Evolutionary conservation across 768 basidiomycete species (phyloP).

Genomic region (Tricholomella constricta): DNA sequence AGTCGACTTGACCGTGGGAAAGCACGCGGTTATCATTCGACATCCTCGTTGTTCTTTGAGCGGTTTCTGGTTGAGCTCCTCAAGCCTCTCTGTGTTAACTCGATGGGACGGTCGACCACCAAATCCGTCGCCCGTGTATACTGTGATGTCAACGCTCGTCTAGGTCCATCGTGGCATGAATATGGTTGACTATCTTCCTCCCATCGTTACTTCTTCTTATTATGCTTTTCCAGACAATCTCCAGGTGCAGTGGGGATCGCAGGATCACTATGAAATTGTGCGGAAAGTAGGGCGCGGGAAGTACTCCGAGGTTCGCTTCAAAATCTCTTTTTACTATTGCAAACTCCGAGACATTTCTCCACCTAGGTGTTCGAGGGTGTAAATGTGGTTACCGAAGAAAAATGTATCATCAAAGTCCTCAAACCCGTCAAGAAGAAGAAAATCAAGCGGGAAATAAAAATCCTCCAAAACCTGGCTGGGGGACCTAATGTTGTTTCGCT

Average conservation of each 20-base stretch:
- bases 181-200: conserved; percentile 60
- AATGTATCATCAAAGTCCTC: conserved; percentile 97
- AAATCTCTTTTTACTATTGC: conserved; percentile 5
- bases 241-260: conserved; percentile 95
- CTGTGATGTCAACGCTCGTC: conserved; percentile 81
- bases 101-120: conserved; percentile 71
- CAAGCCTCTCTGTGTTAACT: conserved; percentile 17
- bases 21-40: conserved; percentile 20
- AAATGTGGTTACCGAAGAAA: conserved; percentile 87
- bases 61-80: conserved; percentile 11
- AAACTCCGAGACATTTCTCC: conserved; percentile 13
- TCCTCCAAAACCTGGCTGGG: conserved; percentile 93
- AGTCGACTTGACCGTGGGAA: conserved; percentile 27
- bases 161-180: conserved; percentile 93
- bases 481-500: conserved; percentile 94
- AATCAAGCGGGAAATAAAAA: conserved; percentile 99
- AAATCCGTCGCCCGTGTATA: conserved; percentile 89
- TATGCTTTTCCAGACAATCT: conserved; percentile 71
- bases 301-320: conserved; percentile 77
- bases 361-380: conserved; percentile 89
- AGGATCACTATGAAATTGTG: conserved; percentile 98
- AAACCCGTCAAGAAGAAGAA: conserved; percentile 99
- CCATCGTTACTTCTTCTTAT: conserved; percentile 20
- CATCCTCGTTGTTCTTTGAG: conserved; percentile 10
- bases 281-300: conserved; percentile 95